Conservation (phyloP, 345 rosid genomes). For the Ceriops tagal region DNA sequence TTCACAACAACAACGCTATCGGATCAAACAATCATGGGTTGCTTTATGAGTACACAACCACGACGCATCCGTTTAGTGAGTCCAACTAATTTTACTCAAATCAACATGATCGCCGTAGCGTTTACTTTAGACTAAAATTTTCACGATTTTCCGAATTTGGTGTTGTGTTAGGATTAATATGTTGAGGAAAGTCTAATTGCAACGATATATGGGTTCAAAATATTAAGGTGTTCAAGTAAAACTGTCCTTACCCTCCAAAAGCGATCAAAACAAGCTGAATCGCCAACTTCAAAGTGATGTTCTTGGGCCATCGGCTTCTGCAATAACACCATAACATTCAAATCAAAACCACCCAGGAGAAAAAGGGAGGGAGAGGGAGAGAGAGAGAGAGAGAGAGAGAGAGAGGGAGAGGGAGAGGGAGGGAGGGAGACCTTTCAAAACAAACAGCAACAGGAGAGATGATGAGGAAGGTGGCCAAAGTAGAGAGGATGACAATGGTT, state of each 20-base stretch:
- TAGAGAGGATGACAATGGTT: conserved; percentile 61
- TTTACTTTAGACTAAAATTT: too few species aligned
- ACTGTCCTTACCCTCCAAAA: conserved; percentile 60
- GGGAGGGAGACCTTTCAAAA: conserved; percentile 60
- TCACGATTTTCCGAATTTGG: too few species aligned
- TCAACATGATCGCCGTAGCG: too few species aligned
- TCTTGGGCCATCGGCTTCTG: conserved; percentile 78
- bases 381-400: neutral
- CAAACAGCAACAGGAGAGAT: conserved; percentile 62
- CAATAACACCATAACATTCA: conserved; percentile 9
- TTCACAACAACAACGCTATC: too few species aligned
- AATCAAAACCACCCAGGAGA: neutral
- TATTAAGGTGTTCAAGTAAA: neutral
- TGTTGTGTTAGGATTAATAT: too few species aligned
- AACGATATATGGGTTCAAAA: too few species aligned
- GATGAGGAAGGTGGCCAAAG: conserved; percentile 65
- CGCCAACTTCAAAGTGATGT: conserved; percentile 44
- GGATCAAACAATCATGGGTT: too few species aligned
- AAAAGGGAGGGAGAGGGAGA: neutral
- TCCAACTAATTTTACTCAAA: too few species aligned
- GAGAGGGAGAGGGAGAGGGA: neutral
- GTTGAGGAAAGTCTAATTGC: too few species aligned
- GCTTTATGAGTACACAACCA: too few species aligned
- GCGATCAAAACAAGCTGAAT: conserved; percentile 66
- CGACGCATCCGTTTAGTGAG: too few species aligned